Evolutionary conservation across 2,329 filamentous ascomycete genomes (phyloP).

Genomic region (Cladosporium oxysporum): DNA sequence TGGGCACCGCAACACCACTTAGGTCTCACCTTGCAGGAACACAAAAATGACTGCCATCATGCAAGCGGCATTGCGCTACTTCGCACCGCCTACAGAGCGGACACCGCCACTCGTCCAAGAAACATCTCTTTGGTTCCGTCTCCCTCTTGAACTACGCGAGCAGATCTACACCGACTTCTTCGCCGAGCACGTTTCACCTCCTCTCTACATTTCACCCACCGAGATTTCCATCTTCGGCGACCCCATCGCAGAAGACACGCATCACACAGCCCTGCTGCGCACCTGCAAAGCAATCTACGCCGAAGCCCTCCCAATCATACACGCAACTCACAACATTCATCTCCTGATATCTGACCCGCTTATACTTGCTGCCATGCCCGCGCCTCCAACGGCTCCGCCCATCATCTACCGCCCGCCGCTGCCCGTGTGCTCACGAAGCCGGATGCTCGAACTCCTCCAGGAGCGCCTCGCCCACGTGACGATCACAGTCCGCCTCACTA

Average conservation of each 20-base stretch:
- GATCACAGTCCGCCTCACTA: not conserved
- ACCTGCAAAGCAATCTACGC: slow-evolving; percentile 13
- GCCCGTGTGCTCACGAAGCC: not conserved
- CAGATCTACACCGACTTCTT: not conserved
- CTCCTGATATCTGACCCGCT: not conserved
- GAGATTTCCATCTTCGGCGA: not conserved
- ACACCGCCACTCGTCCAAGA: not conserved
- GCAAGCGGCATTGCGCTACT: not conserved
- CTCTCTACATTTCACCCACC: not conserved
- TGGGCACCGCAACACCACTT: not conserved
- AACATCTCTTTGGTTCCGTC: not conserved
- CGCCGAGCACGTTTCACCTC: not conserved
- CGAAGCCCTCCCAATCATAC: not conserved
- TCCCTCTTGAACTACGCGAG: not conserved
- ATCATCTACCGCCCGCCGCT: not conserved
- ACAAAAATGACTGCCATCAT: not conserved
- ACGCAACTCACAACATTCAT: not conserved
- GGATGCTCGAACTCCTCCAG: not conserved
- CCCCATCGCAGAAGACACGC: not conserved
- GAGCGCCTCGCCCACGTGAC: not conserved
- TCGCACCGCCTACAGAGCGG: not conserved
- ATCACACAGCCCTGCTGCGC: not conserved
- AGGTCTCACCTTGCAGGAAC: not conserved
- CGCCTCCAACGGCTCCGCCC: not conserved
- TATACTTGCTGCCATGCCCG: rapidly evolving